Evolutionary conservation across 2,329 filamentous ascomycete genomes (phyloP).

Genomic region (Cladosporium sp.): DNA sequence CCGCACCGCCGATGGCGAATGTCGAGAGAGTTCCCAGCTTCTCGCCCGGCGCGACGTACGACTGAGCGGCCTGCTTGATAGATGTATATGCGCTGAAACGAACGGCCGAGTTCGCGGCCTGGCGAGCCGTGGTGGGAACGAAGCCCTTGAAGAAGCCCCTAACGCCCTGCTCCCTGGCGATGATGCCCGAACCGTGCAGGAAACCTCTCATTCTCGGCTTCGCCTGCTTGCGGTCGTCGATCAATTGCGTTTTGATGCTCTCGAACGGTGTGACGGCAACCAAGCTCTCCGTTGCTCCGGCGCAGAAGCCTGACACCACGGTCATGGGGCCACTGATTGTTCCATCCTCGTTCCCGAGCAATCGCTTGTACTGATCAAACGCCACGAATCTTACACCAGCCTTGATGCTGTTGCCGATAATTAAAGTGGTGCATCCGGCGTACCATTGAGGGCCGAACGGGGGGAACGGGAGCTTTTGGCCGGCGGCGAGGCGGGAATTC

Average conservation of each 20-base stretch:
- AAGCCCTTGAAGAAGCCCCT: conserved; percentile 96
- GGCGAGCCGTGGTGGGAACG: conserved; percentile 85
- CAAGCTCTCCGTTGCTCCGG: conserved; percentile 87
- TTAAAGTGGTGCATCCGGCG: conserved; percentile 91
- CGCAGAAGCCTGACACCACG: conserved; percentile 88
- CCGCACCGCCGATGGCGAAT: conserved; percentile 82
- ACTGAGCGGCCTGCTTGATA: conserved; percentile 84
- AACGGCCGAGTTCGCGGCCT: conserved; percentile 89
- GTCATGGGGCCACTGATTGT: conserved; percentile 86
- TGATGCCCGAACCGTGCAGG: conserved; percentile 80
- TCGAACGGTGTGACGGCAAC: conserved; percentile 95
- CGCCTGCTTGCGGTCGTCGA: conserved; percentile 84
- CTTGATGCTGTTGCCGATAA: conserved; percentile 94
- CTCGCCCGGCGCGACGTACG: conserved; percentile 88
- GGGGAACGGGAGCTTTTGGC: conserved; percentile 88
- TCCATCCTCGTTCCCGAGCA: conserved; percentile 76
- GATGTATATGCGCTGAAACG: conserved; percentile 93
- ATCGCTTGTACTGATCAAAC: conserved; percentile 85
- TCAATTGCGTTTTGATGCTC: conserved; percentile 97
- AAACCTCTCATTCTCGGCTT: conserved; percentile 88
- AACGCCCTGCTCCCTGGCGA: conserved; percentile 79
- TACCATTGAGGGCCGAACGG: conserved; percentile 95
- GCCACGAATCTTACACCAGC: conserved; percentile 94
- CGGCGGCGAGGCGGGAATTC: conserved; percentile 73
- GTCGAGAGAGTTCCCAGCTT: conserved; percentile 84